Conservation (phyloP, 495 filamentous ascomycete genomes). For the Podospora tetraspora region DNA sequence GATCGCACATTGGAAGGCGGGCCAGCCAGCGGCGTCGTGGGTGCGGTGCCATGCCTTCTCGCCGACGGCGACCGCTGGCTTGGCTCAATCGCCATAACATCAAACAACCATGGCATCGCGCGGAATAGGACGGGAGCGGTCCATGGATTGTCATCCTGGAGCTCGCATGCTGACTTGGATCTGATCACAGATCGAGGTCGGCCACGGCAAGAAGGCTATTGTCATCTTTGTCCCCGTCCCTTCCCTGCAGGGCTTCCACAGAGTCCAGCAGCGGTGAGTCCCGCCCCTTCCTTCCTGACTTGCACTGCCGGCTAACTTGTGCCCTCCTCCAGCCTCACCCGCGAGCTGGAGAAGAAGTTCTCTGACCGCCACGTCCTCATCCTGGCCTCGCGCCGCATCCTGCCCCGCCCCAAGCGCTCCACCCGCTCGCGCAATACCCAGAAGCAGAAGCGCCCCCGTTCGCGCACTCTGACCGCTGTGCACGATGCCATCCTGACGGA, state of each 20-base stretch:
- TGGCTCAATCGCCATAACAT: conserved; percentile 25
- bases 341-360: conserved; percentile 99
- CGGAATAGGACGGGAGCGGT: conserved; percentile 69
- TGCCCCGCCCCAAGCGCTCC: conserved; percentile 94
- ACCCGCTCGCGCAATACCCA: conserved; percentile 86
- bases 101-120: conserved; percentile 30
- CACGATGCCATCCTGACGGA: conserved; percentile 95
- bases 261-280: conserved; percentile 95
- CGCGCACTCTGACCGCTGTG: conserved; percentile 92
- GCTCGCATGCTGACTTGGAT: conserved; percentile 63
- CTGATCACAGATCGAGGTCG: conserved; percentile 87
- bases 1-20: conserved; percentile 29
- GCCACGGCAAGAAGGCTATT: conserved; percentile 99
- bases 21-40: conserved; percentile 16
- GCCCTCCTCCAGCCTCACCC: conserved; percentile 68
- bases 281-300: background rate
- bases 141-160: conserved; percentile 51
- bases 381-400: conserved; percentile 96
- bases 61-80: conserved; percentile 11
- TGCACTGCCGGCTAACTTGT: conserved; percentile 19
- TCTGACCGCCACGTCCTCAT: conserved; percentile 99
- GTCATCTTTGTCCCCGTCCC: conserved; percentile 99
- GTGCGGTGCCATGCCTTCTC: background rate
- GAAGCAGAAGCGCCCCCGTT: conserved; percentile 97
- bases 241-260: conserved; percentile 90